Evolutionary conservation across 1,139 yeast species (phyloP).

Genomic region (Suhomyces bribrorum): DNA sequence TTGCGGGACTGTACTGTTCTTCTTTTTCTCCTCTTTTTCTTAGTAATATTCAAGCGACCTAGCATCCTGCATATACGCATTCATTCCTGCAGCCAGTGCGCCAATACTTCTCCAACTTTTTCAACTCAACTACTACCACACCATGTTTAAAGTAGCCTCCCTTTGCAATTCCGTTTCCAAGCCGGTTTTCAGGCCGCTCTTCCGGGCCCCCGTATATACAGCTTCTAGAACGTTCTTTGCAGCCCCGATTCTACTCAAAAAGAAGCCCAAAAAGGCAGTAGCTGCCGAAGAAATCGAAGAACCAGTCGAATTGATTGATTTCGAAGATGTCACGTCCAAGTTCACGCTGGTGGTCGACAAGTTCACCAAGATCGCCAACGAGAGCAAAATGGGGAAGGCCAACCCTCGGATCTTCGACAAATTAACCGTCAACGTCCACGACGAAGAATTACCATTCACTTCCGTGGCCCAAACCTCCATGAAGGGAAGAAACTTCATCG

Average conservation of each 20-base stretch:
- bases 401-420: constrained; percentile 68
- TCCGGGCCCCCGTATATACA: neutral
- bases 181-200: neutral
- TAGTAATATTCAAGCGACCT: no score
- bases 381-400: constrained; percentile 66
- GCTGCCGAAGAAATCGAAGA: constrained; percentile 5
- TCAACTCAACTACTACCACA: no score
- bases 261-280: constrained; percentile 14
- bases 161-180: no score
- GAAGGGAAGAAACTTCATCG: constrained; percentile 62
- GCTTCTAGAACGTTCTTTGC: constrained; percentile 4
- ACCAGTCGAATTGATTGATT: constrained; percentile 27
- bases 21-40: no score
- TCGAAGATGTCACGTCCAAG: constrained; percentile 44
- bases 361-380: constrained; percentile 59
- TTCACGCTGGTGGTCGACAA: constrained; percentile 52
- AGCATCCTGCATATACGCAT: no score
- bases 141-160: neutral
- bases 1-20: no score
- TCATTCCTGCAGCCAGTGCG: no score
- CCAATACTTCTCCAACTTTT: no score
- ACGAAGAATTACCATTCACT: constrained; percentile 51
- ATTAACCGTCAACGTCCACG: constrained; percentile 53
- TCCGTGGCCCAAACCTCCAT: constrained; percentile 74
- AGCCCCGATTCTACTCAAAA: constrained; percentile 14